Evolutionary conservation across 148 eudicot genomes (phyloP).

Genomic region (Camellia granthamiana): DNA sequence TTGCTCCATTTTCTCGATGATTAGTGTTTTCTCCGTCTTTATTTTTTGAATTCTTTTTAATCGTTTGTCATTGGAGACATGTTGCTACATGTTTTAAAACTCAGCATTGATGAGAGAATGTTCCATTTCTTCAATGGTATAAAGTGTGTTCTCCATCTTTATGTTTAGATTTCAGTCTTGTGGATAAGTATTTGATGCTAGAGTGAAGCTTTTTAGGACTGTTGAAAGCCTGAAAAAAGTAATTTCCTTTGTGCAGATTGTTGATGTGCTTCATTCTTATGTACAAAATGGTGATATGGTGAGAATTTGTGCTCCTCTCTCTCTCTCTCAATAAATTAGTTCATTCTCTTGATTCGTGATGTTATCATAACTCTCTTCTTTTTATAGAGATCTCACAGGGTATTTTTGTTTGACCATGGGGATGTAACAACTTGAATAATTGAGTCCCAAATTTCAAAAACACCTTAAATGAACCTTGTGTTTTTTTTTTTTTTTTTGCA

Average conservation of each 20-base stretch:
- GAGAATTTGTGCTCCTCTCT: constrained; percentile 18
- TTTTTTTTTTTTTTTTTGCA: too few relatives aligned
- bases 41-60: not conserved
- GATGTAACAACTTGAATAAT: not conserved
- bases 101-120: not conserved
- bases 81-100: not conserved
- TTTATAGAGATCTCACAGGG: not conserved
- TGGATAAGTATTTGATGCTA: not conserved
- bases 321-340: not conserved
- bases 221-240: not conserved
- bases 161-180: not conserved
- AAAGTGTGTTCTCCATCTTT: not conserved
- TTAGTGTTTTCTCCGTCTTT: too few relatives aligned
- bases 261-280: constrained; percentile 68
- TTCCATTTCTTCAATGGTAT: not conserved
- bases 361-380: constrained; percentile 5
- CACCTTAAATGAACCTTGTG: not conserved
- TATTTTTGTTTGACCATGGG: not conserved
- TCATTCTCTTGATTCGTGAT: not conserved
- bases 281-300: constrained; percentile 79
- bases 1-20: too few relatives aligned
- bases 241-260: constrained; percentile 55
- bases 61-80: too few relatives aligned
- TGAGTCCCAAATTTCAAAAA: not conserved
- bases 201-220: not conserved